Conservation (phyloP, 805 yeast genomes). For the Yarrowia osloensis region DNA sequence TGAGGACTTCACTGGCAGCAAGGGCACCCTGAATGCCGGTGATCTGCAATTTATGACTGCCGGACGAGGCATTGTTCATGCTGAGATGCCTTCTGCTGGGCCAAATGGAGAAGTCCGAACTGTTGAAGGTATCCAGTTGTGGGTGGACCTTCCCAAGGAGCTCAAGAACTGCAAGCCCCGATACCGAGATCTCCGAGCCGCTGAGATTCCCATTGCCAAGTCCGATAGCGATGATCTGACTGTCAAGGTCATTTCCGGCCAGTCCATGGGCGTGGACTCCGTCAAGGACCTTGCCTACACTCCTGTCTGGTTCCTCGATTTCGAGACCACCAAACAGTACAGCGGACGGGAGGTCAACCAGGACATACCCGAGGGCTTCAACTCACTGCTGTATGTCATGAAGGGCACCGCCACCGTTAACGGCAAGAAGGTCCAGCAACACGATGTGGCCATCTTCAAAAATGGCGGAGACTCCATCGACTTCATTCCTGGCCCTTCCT, state of each 20-base stretch:
- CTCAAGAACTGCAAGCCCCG: constrained; percentile 67
- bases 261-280: constrained; percentile 73
- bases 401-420: constrained; percentile 59
- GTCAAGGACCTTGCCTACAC: constrained; percentile 76
- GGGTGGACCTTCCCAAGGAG: constrained; percentile 77
- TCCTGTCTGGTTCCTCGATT: constrained; percentile 72
- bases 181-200: constrained; percentile 68
- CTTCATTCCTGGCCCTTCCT: constrained; percentile 51
- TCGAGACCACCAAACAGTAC: constrained; percentile 48
- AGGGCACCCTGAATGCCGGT: constrained; percentile 73
- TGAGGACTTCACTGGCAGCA: constrained; percentile 81
- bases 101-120: constrained; percentile 48
- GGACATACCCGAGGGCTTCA: constrained; percentile 59
- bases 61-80: constrained; percentile 80
- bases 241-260: constrained; percentile 76
- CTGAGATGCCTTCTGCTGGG: constrained; percentile 73
- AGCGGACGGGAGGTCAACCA: constrained; percentile 63
- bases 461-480: constrained; percentile 63
- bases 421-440: constrained; percentile 49
- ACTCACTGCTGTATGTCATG: constrained; percentile 69
- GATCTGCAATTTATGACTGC: constrained; percentile 93
- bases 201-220: constrained; percentile 68
- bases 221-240: constrained; percentile 60
- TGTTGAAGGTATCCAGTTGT: constrained; percentile 67
- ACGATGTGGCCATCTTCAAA: constrained; percentile 63